These are phyloP conservation scores for Wickerhamomyces subpelliculosus DNA, from an alignment of 805 yeast genomes.

Conservation along the genomic window DNA sequence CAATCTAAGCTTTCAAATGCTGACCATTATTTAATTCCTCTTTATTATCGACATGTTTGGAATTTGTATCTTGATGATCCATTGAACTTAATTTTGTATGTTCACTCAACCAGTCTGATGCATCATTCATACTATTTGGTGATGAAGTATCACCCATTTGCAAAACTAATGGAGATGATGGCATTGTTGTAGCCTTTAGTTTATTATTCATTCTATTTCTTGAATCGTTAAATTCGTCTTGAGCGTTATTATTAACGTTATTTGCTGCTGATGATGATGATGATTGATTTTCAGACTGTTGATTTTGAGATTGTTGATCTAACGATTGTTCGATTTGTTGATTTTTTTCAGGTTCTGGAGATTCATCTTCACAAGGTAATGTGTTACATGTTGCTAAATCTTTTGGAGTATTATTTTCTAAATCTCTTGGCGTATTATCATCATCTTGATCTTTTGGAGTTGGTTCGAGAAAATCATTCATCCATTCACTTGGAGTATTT, in stretches of 20 bases:
- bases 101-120: constrained; percentile 2
- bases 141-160: not conserved
- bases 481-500: constrained; percentile 21
- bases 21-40: too few species aligned
- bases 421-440: constrained; percentile 8
- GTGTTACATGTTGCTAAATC: constrained; percentile 24
- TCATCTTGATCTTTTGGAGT: constrained; percentile 17
- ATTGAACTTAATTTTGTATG: constrained; percentile 1
- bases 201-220: not conserved
- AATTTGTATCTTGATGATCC: not conserved
- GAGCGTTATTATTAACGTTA: too few species aligned
- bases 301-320: too few species aligned
- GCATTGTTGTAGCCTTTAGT: not conserved
- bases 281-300: too few species aligned
- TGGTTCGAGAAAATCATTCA: constrained; percentile 20
- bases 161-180: constrained; percentile 1
- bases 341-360: constrained; percentile 6
- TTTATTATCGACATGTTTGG: not conserved
- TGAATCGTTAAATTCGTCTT: not conserved
- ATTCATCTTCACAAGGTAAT: constrained; percentile 22
- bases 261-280: too few species aligned
- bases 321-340: too few species aligned
- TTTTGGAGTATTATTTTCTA: constrained; percentile 25
- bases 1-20: too few species aligned
- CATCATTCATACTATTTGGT: not conserved